Base-by-base conservation (phyloP, 2,329 filamentous ascomycete genomes). In the Claviceps pazoutovae region DNA sequence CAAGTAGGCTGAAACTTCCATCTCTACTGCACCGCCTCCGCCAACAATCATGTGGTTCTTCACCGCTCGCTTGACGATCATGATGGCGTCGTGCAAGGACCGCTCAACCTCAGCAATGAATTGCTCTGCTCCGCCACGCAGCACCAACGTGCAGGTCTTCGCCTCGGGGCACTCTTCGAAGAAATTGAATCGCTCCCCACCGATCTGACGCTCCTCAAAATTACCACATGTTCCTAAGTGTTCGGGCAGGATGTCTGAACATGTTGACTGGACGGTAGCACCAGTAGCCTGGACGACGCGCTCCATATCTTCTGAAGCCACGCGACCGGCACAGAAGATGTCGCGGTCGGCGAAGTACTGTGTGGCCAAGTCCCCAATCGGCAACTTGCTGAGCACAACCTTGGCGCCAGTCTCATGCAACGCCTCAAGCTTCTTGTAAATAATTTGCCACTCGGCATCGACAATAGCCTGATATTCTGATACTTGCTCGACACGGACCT, bases 401-500 rank as follows among this genome's bases (percentile, higher is more conserved):
- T 96, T 95, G 58, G 93, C 93, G 51, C 93, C 93, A 5, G 91
- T 96, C 71, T 91, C 83, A 78, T 91, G 80, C 51, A 95, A 74
- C 48, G 91, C 88, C 74, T 98, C 93, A 67, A 98, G 86, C 78
- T 98, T 98, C 76, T 96, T 91, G 81, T 85, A 97, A 69, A 98
- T 98, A 66, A 98, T 98, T 71, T 96, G 89, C 93, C 93, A 98
- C 71, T 98, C 93, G 34, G 93, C 93, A 65, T 98, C 93, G 66
- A 98, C 93, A 60, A 98, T 96, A 56, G 93, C 93, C 73, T 98
- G 93, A 74, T 98, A 98, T 72, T 98, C 93, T 19, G 91, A 95
- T 50, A 98, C 93, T 70, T 97, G 90, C 72, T 97, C 93, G 53
- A 98, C 90, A 54, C 93, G 84, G 57, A 98, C 89, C 74, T 98